Evolutionary conservation across 2,329 filamentous ascomycete genomes (phyloP), one percentile per base, ranked within the genome.

Genomic region (Cryphonectria japonica): DNA sequence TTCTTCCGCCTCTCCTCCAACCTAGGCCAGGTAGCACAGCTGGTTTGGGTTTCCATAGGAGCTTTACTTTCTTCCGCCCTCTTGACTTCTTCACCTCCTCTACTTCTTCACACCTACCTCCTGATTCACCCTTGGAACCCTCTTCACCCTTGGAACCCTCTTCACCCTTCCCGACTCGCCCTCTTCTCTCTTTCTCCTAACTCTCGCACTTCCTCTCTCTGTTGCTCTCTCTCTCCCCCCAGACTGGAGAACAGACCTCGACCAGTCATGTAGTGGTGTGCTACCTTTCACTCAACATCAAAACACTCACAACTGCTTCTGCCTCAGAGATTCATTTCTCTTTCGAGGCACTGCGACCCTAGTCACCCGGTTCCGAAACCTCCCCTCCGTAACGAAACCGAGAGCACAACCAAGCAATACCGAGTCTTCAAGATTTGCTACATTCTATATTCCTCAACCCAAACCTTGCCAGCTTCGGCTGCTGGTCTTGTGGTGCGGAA

Each of bases 381-480:
- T 13, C 50, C 22, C 54, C 16, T 19, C 32, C n/a, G 32, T 34
- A 61, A 60, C 66, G 61, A 69, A 39, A n/a, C 39, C 32, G 16
- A 66, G 52, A 29, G 13, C n/a, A 29, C 13, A 29, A n/a, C 50
- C 52, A 57, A 59, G 54, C 16, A 59, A 59, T 19, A 59, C 26
- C 26, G 26, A 59, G 26, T 59, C 54, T 32, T 29, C 29, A 19
- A 13, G 14, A 16, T 29, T 16, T 16, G 52, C 2, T 6, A 26
- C 52, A 19, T 29, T 59, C 29, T 29, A 32, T 32, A 59, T 46
- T 59, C 46, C 43, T 32, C 46, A 52, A 32, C 69, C 71, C 71
- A 71, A 62, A 71, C 70, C 69, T 70, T 69, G 71, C 69, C 69
- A 73, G 71, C 69, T 71, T 69, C 66, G 71, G 69, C 71, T 73